These are phyloP conservation scores for Zea luxurians DNA, from an alignment of 176 grass and related monocot species.

Conservation along the genomic window DNA sequence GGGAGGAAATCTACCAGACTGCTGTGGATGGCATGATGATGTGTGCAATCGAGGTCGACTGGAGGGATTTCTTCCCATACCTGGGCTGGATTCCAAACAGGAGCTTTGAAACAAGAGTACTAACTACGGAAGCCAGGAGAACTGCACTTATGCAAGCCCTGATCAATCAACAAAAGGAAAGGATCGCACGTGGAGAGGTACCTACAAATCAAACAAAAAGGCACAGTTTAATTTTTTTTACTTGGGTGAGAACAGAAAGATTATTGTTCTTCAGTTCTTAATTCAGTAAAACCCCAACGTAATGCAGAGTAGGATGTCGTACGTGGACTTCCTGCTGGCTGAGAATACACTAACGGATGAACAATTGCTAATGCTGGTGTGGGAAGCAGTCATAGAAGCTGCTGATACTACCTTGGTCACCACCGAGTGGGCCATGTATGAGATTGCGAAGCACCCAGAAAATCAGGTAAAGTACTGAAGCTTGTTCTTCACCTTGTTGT, in stretches of 20 bases:
- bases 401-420: slow-evolving; percentile 76
- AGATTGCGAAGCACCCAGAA: slow-evolving; percentile 70
- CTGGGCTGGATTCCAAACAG: slow-evolving; percentile 82
- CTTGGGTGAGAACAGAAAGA: neutral
- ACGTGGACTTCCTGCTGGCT: slow-evolving; percentile 65
- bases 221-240: too few relatives aligned
- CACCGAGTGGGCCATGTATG: slow-evolving; percentile 89
- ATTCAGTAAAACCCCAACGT: neutral
- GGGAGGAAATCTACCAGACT: too few relatives aligned
- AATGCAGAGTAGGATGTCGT: slow-evolving; percentile 60
- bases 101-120: slow-evolving; percentile 61
- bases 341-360: slow-evolving; percentile 65
- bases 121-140: slow-evolving; percentile 42
- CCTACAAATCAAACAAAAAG: too few relatives aligned
- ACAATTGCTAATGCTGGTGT: slow-evolving; percentile 56
- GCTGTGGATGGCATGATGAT: too few relatives aligned
- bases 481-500: neutral
- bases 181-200: slow-evolving; percentile 70
- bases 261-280: neutral
- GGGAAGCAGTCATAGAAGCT: slow-evolving; percentile 72
- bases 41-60: too few relatives aligned
- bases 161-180: slow-evolving; percentile 61
- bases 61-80: slow-evolving; percentile 96
- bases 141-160: slow-evolving; percentile 55
- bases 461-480: slow-evolving; percentile 44